Conservation (phyloP, 192 early-diverging fungal genomes). For the Coemansia reversa region DNA sequence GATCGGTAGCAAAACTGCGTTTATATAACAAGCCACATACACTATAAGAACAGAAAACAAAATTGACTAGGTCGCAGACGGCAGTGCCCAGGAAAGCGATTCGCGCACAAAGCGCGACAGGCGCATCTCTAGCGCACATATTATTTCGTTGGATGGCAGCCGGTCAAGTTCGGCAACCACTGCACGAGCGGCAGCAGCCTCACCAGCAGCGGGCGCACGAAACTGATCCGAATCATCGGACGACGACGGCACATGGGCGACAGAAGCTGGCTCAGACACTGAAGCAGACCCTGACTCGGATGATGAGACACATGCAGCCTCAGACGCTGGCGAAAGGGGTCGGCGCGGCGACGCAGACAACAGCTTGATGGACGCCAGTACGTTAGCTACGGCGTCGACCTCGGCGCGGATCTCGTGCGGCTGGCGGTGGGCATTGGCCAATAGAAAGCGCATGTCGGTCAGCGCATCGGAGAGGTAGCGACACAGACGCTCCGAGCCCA, state of each 20-base stretch:
- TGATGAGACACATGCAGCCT: background rate
- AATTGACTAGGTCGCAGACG: slow-evolving; percentile 28
- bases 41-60: too few relatives aligned
- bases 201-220: slow-evolving; percentile 21
- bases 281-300: background rate
- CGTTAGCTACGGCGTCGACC: slow-evolving; percentile 50
- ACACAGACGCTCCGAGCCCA: slow-evolving; percentile 57
- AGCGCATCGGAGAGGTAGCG: slow-evolving; percentile 65
- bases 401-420: slow-evolving; percentile 54
- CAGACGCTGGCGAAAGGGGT: slow-evolving; percentile 13
- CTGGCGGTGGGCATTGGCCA: slow-evolving; percentile 51
- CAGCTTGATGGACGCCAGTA: slow-evolving; percentile 48
- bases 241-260: background rate
- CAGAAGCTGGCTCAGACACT: background rate
- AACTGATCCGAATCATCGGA: slow-evolving; percentile 11
- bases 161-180: slow-evolving; percentile 43
- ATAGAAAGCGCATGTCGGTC: slow-evolving; percentile 64
- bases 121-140: slow-evolving; percentile 48
- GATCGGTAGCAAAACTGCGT: too few relatives aligned
- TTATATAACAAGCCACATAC: too few relatives aligned
- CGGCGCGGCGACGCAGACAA: slow-evolving; percentile 39
- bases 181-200: slow-evolving; percentile 20
- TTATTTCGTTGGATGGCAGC: slow-evolving; percentile 52
- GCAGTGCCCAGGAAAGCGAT: slow-evolving; percentile 52
- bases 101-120: slow-evolving; percentile 54